Evolutionary conservation across 345 rosid genomes (phyloP), one percentile per base, ranked within the genome.

Genomic region (Microthlaspi erraticum): DNA sequence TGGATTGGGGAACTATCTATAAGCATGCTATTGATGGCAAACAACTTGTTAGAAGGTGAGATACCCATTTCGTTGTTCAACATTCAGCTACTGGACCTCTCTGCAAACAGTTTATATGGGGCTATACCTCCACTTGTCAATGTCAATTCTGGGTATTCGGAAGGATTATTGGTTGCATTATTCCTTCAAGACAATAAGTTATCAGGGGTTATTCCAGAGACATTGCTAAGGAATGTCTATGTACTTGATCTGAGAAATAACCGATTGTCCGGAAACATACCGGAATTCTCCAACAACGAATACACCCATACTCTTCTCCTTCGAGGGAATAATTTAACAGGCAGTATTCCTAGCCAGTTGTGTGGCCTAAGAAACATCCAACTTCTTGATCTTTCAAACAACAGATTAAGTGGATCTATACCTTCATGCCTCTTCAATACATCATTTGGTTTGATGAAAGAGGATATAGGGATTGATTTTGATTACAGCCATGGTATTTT

Each of bases 201-300:
- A 17, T 29, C 72, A 16, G 60, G 60, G 60, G 3, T 1, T 2
- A 48, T 67, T 5, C 61, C 63, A 10, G 2, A 43, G 6, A 67
- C 72, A 29, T 34, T 55, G 54, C 54, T 67, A 26, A 20, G 18
- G 18, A 55, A 55, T 6, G 43, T 68, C 10, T 8, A 1, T 2
- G 3, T 68, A 8, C 64, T 68, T 43, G 72, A 68, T 34, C 53
- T 68, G 29, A 26, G 29, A 26, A 26, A 26, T 5, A 26, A 26
- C 29, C 3, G 29, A 26, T 26, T 26, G 29, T 26, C 29, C 0
- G 29, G 29, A 26, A 26, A 26, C 29, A 26, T 26, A 2, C 29
- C 29, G 29, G 29, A 26, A 5, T 26, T 26, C 29, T 5, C 29
- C 29, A 26, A 26, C 4, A 26, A 26, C 29, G 0, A 26, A 26